phyloP scores from a whole-genome alignment of 306 rosid genomes.

The Cajanus cajan region DNA sequence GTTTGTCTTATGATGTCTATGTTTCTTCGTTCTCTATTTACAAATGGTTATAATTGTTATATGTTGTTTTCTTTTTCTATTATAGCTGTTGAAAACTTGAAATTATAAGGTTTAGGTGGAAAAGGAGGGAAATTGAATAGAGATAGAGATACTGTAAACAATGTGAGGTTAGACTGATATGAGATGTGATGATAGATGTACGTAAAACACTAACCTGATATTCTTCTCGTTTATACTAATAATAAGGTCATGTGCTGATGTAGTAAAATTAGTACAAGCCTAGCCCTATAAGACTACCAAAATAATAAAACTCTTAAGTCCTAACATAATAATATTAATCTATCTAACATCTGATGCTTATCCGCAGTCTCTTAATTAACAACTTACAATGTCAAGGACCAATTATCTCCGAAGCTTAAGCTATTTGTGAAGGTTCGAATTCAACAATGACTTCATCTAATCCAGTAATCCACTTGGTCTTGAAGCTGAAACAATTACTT shows the following conservation, averaged over 20 bases:
- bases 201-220: neutral
- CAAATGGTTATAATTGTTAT: neutral
- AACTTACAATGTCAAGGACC: neutral
- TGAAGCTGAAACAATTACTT: neutral
- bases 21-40: neutral
- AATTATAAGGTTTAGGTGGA: neutral
- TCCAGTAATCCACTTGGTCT: neutral
- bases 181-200: neutral
- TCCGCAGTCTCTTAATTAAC: neutral
- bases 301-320: neutral
- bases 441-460: neutral
- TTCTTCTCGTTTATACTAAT: neutral
- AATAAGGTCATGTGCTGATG: neutral
- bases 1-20: slow-evolving; percentile 36
- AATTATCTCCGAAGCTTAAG: neutral
- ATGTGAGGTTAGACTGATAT: slow-evolving; percentile 5
- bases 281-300: neutral
- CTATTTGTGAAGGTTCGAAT: neutral
- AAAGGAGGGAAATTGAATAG: neutral
- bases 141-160: neutral
- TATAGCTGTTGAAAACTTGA: neutral
- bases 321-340: neutral
- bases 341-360: neutral
- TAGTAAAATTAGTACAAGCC: neutral
- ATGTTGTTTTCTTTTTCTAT: neutral